Evolutionary conservation across 2,329 filamentous ascomycete genomes (phyloP), one percentile per base, ranked within the genome.

Genomic region (Gyromitra esculenta): DNA sequence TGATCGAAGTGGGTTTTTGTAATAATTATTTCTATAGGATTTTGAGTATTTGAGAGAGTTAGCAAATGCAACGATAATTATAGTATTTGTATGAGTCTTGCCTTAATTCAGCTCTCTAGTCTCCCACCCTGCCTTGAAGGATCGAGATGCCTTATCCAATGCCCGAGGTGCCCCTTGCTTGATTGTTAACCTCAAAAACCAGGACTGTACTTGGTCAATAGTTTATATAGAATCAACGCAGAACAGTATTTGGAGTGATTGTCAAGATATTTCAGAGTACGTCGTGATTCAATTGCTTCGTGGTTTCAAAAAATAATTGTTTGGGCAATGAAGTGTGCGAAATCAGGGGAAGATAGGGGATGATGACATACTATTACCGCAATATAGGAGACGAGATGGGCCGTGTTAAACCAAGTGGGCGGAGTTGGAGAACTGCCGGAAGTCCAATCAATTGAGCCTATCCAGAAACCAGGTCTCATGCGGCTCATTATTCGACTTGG

Each of bases 301-400:
- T 41, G 31, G 4, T 54, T 35, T 35, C 15, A n/a, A 64, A 64
- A 31, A 64, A 21, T 11, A 9, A 56, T 39, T 54, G 37, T 13
- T 56, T 41, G 31, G 43, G 43, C 11, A 67, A 43, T 43, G 64
- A 45, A 57, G 50, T 57, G 15, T 39, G 25, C 25, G 37, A 67
- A 50, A 67, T 67, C n/a, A 67, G 48, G 50, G 13, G 63, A 67
- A 41, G 50, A 67, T 67, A 67, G 64, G 64, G 64, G 64, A 67
- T 67, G 48, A 67, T 67, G 52, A 31, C 35, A 54, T 54, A 66
- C 48, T 6, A 18, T 56, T 21, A 43, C 57, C 35, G 7, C 31
- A 25, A 39, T 66, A 67, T 67, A 65, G 62, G 62, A 65, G 62
- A 50, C 31, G 41, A 31, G 41, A 65, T 65, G 25, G 48, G 62